Evolutionary conservation across 1,139 yeast genomes (phyloP), one percentile per base, ranked within the genome.

Genomic region (Wickerhamomyces sp.): DNA sequence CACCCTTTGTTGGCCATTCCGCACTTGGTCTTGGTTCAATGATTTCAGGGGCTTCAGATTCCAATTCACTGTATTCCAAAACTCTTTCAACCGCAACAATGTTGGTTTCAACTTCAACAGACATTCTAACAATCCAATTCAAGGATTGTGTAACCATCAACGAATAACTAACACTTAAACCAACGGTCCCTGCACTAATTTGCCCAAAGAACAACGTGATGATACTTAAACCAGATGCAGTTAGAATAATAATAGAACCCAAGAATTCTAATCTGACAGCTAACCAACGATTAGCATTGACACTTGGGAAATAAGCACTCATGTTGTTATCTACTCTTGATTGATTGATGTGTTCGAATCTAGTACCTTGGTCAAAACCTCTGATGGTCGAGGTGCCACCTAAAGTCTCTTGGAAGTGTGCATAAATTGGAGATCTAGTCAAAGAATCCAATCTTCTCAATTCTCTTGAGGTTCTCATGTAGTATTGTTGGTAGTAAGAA

Each of bases 111-210:
- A 93, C 96, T 60, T 91, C 98, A 45, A 91, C 98, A 0, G 96
- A 89, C 98, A 91, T 91, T 68, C 98, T 78, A 34, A 93, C 97
- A 66, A 91, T 89, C 98, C 98, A 91, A 67, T 91, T 91, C 67
- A 93, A 76, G 0, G 96, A 77, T 67, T 91, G 97, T 0, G 98
- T 93, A 50, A 90, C 78, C 66, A 90, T 96, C 55, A 93, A 75
- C 5, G 98, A 93, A 64, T 93, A 93, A 40, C 95, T 85, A 54
- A 93, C 87, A 27, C 96, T 86, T 57, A 93, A 74, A 73, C 98
- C 99, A 61, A 91, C 91, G 63, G 86, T 70, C 67, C 98, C 98
- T 15, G 97, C 90, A 26, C 91, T 79, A 37, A 90, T 73, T 31
- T 71, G 65, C 13, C 96, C 94, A 15, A 76, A 69, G 49, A 72